Evolutionary conservation across 768 basidiomycete genomes (phyloP).

Genomic region (Suillus spraguei): DNA sequence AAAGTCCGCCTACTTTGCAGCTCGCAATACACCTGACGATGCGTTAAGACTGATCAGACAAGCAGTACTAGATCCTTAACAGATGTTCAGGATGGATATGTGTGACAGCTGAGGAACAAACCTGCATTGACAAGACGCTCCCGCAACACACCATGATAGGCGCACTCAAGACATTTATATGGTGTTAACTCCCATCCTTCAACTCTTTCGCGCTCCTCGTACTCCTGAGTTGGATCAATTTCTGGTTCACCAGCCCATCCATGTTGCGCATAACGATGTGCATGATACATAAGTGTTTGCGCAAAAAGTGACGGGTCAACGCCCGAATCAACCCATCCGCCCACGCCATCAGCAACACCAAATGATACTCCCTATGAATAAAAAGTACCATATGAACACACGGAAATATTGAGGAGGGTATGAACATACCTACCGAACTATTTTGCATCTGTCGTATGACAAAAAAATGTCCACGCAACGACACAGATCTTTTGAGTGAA

Average conservation of each 20-base stretch:
- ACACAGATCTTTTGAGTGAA: slow-evolving; percentile 8
- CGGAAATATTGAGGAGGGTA: slow-evolving; percentile 11
- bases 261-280: slow-evolving; percentile 67
- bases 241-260: slow-evolving; percentile 88
- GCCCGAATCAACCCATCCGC: slow-evolving; percentile 85
- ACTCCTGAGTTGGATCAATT: slow-evolving; percentile 74
- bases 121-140: slow-evolving; percentile 63
- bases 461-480: slow-evolving; percentile 13
- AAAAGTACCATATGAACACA: slow-evolving; percentile 25
- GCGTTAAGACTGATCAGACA: slow-evolving; percentile 76
- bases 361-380: slow-evolving; percentile 67
- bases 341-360: slow-evolving; percentile 91
- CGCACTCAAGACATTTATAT: slow-evolving; percentile 68
- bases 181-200: slow-evolving; percentile 74
- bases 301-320: slow-evolving; percentile 90
- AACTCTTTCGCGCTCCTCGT: slow-evolving; percentile 62
- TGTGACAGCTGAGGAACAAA: slow-evolving; percentile 28
- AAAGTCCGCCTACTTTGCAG: slow-evolving; percentile 63
- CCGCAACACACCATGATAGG: slow-evolving; percentile 69
- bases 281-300: slow-evolving; percentile 89
- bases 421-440: slow-evolving; percentile 62
- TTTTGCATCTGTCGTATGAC: slow-evolving; percentile 69
- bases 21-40: slow-evolving; percentile 70
- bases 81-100: slow-evolving; percentile 9
- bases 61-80: slow-evolving; percentile 80